Percentiles rank a stretch among this genome's conserved stretches.
Evolutionary conservation across 805 yeast genomes (phyloP).

Genomic region (Metschnikowia kofuensis): DNA sequence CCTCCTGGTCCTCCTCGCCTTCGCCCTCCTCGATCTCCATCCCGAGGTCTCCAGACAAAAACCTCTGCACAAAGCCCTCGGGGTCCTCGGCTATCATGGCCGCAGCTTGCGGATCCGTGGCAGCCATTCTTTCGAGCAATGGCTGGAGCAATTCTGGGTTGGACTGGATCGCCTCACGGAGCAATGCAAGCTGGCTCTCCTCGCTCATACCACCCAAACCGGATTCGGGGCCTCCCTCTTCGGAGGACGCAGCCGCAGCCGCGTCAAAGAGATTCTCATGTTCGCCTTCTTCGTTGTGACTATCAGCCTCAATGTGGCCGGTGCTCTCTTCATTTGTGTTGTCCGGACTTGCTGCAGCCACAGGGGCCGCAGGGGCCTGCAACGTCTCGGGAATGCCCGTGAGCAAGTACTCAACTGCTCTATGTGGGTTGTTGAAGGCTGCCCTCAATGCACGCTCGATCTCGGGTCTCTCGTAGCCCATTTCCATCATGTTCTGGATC

Average conservation of each 20-base stretch:
- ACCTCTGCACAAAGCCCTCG: constrained; percentile 77
- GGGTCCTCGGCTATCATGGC: constrained; percentile 79
- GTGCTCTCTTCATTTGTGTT: constrained; percentile 9
- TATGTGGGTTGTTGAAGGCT: constrained; percentile 95
- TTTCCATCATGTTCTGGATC: constrained; percentile 80
- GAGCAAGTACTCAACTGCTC: constrained; percentile 93
- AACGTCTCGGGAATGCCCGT: constrained; percentile 81
- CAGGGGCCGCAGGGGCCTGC: constrained; percentile 16
- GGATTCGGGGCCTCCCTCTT: constrained; percentile 24
- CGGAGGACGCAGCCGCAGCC: constrained; percentile 31
- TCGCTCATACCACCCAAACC: constrained; percentile 36
- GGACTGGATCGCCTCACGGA: constrained; percentile 75
- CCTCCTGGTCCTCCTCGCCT: constrained; percentile 29
- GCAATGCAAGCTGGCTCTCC: constrained; percentile 47
- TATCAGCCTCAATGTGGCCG: constrained; percentile 17
- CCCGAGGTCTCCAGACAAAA: constrained; percentile 57
- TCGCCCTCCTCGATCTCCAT: constrained; percentile 37
- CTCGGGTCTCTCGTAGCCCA: constrained; percentile 90
- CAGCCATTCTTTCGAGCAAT: constrained; percentile 75
- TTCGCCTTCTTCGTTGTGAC: constrained; percentile 5
- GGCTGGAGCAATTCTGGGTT: constrained; percentile 89
- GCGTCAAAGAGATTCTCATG: constrained; percentile 54
- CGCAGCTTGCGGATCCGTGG: constrained; percentile 81
- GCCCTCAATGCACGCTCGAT: constrained; percentile 91
- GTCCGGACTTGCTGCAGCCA: constrained; percentile 9